A percentile compares a stretch with the other conserved stretches of the same genome.
These are phyloP conservation scores for Phytophthora kernoviae DNA, from an alignment of 352 stramenopile genomes.

Conservation along the genomic window DNA sequence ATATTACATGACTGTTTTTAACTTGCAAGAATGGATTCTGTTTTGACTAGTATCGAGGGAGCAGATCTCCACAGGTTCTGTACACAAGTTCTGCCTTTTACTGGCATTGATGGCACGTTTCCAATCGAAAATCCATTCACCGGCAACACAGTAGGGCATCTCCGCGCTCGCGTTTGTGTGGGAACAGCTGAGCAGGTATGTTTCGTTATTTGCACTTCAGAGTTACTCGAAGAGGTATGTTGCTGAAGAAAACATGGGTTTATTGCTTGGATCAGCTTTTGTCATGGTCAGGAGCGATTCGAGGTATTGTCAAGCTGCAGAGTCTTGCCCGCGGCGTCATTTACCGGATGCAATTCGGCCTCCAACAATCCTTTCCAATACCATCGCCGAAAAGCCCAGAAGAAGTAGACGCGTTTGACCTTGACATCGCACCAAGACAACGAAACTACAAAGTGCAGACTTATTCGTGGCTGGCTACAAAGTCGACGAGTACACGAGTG, in stretches of 20 bases:
- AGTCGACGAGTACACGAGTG: no score
- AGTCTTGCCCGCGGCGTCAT: constrained; percentile 34
- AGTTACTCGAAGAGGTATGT: no score
- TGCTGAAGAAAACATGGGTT: not conserved
- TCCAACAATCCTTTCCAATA: no score
- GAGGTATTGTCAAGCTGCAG: constrained; percentile 41
- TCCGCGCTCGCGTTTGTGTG: constrained; percentile 42
- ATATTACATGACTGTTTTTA: not conserved
- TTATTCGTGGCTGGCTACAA: no score
- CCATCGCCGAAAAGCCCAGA: no score
- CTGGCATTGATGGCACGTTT: constrained; percentile 38
- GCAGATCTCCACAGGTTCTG: not conserved
- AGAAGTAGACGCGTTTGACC: no score
- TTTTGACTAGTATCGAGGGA: not conserved
- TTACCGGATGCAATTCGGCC: constrained; percentile 7
- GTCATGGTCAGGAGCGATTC: constrained; percentile 29
- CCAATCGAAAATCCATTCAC: constrained; percentile 54
- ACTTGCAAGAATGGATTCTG: not conserved
- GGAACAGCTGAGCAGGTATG: constrained; percentile 63
- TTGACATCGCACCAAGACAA: no score
- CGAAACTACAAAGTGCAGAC: no score
- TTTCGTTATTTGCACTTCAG: not conserved
- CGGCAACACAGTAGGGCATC: constrained; percentile 30
- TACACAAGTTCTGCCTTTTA: constrained; percentile 23
- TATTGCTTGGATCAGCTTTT: constrained; percentile 38